Conservation (phyloP, 352 stramenopile species). For the Pythium grandisporangium region DNA sequence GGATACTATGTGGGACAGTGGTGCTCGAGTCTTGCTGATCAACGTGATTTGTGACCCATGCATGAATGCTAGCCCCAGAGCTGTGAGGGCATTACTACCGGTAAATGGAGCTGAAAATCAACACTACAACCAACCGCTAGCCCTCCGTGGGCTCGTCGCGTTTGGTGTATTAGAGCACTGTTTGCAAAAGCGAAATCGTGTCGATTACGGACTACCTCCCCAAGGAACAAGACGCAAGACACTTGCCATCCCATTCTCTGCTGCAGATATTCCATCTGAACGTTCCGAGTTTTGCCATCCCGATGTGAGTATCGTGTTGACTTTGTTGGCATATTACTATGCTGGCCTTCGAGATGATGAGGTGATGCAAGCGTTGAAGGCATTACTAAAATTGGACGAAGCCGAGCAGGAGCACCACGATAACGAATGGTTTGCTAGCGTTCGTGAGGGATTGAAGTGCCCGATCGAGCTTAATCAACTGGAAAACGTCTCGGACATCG, state of each 20-base stretch:
- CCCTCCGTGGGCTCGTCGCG: slow-evolving; percentile 63
- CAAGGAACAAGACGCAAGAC: slow-evolving; percentile 32
- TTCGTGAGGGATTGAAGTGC: too few relatives aligned
- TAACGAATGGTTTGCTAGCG: slow-evolving; percentile 44
- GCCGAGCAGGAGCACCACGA: slow-evolving; percentile 41
- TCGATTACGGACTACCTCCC: slow-evolving; percentile 65
- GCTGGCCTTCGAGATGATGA: slow-evolving; percentile 3
- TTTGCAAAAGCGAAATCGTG: slow-evolving; percentile 75
- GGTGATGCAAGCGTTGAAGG: not conserved
- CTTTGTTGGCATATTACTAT: slow-evolving; percentile 7
- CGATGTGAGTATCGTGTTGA: slow-evolving; percentile 7
- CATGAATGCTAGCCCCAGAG: slow-evolving; percentile 2
- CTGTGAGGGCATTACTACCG: too few relatives aligned
- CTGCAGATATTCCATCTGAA: slow-evolving; percentile 36
- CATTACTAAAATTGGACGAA: slow-evolving; percentile 1
- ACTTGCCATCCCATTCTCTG: slow-evolving; percentile 82
- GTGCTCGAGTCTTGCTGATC: slow-evolving; percentile 15
- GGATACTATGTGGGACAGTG: not conserved
- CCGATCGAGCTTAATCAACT: slow-evolving; percentile 19
- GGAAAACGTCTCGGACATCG: slow-evolving; percentile 55
- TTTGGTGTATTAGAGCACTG: slow-evolving; percentile 74
- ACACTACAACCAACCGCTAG: slow-evolving; percentile 27
- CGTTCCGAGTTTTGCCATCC: slow-evolving; percentile 9
- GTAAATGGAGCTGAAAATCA: too few relatives aligned
- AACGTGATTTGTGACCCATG: slow-evolving; percentile 56